A percentile compares a stretch with the other conserved stretches of the same genome.
Conservation (phyloP, 805 yeast genomes). For the Yamadazyma paraphyllophila region DNA sequence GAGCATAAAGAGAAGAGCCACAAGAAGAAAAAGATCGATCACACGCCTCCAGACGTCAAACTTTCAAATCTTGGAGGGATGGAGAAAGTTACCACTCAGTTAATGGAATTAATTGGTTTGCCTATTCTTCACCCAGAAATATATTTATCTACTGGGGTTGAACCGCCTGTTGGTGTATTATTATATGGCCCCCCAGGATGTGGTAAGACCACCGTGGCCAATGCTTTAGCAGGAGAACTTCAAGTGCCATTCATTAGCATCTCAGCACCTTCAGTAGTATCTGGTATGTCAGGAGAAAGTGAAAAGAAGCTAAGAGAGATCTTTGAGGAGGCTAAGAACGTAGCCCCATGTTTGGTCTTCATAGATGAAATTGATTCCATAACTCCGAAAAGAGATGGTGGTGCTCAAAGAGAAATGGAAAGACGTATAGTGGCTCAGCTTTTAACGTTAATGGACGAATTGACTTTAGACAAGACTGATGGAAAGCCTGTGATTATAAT, state of each 20-base stretch:
- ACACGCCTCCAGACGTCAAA: conserved; percentile 67
- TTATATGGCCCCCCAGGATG: conserved; percentile 99
- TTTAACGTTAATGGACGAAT: conserved; percentile 90
- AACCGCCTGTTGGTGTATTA: conserved; percentile 90
- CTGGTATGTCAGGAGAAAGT: conserved; percentile 99
- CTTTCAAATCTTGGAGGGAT: conserved; percentile 85
- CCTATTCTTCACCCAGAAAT: conserved; percentile 95
- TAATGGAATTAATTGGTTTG: conserved; percentile 86
- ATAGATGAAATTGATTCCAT: conserved; percentile 98
- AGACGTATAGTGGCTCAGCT: conserved; percentile 94
- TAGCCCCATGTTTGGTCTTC: conserved; percentile 92
- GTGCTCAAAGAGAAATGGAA: conserved; percentile 97
- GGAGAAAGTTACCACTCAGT: conserved; percentile 76
- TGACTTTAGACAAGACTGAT: conserved; percentile 80
- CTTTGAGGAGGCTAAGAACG: conserved; percentile 83
- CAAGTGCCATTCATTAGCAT: conserved; percentile 89
- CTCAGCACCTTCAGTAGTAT: conserved; percentile 93
- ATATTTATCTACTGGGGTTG: conserved; percentile 81
- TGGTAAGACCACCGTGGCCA: conserved; percentile 95
- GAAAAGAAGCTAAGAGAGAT: conserved; percentile 92
- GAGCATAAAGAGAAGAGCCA: conserved; percentile 12
- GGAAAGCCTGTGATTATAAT: conserved; percentile 92
- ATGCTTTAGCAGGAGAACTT: conserved; percentile 92
- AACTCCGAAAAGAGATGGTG: conserved; percentile 95
- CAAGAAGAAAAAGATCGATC: conserved; percentile 47